Evolutionary conservation across 139 green algal genomes (phyloP), one percentile per base, ranked within the genome.

Genomic region (Chlorella sp.): DNA sequence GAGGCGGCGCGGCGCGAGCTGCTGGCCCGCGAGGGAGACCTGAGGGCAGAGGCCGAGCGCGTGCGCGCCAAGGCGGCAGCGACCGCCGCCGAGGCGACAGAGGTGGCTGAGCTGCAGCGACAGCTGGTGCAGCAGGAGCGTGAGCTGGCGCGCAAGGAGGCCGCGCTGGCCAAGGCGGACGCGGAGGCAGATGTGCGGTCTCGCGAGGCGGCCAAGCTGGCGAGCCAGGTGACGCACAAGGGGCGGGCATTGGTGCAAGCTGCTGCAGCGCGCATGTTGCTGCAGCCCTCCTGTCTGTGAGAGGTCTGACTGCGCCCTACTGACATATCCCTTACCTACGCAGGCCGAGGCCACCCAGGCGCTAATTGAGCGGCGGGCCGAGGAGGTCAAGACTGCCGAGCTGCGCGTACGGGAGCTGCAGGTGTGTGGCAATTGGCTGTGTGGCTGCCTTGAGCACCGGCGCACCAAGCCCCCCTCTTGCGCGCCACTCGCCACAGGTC

Each of bases 51-150:
- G 53, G 71, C 81, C 0, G 69, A 69, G 56, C 56, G 74, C 8
- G n/a, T 77, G 64, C 60, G 71, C 4, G 38, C 31, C 58, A 82
- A 82, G 60, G 66, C 76, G 0, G 50, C 76, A 1, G 15, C 76
- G 5, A 29, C 50, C 19, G 51, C 63, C 3, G 43, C 56, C 4
- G 76, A 82, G 50, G 46, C 67, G 1, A 36, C 40, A 5, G 66
- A 76, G n/a, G 40, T 31, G 6, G 76, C 67, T 1, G 33, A 46
- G n/a, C 60, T 82, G 66, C 76, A 82, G 60, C 77, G 77, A 61
- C 66, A 82, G 66, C 35, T 82, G 38, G 19, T 67, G 0, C 66
- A 75, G 46, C 68, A 68, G 55, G 76, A 82, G 46, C 59, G 76
- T 9, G 76, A 82, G 76, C 76, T 82, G 46, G 53, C 76, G 0